Conservation (phyloP, 2,329 filamentous ascomycete species). For the Pseudocercospora vitis region DNA sequence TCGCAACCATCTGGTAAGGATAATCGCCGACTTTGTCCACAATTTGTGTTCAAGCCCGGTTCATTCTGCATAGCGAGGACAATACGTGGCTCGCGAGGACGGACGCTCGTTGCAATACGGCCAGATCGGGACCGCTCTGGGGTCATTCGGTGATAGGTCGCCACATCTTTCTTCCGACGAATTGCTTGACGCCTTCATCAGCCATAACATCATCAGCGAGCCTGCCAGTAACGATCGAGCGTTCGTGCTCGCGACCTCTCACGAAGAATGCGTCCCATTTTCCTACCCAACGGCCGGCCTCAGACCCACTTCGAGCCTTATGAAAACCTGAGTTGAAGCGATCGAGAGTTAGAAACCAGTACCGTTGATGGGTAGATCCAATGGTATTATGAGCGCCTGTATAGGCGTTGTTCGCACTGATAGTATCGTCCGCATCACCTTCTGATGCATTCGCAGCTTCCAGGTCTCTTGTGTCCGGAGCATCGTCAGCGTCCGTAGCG, state of each 20-base stretch:
- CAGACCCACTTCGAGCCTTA: constrained; percentile 35
- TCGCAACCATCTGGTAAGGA: too few species aligned
- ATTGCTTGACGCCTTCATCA: constrained; percentile 62
- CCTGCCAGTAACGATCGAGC: constrained; percentile 66
- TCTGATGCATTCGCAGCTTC: constrained; percentile 34
- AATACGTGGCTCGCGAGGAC: neutral
- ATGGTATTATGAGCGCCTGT: constrained; percentile 65
- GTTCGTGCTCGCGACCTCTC: constrained; percentile 59
- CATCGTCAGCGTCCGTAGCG: constrained; percentile 2
- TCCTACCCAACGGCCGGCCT: constrained; percentile 33
- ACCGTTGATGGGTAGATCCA: constrained; percentile 65
- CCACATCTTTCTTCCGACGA: constrained; percentile 62
- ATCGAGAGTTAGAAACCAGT: constrained; percentile 67
- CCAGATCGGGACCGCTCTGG: neutral
- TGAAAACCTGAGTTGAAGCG: constrained; percentile 59
- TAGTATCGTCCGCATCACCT: constrained; percentile 47
- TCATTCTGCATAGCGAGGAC: too few species aligned
- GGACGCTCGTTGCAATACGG: neutral
- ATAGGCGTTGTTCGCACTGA: constrained; percentile 65
- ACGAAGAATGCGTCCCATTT: constrained; percentile 63
- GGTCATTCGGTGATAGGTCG: constrained; percentile 34
- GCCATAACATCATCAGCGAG: constrained; percentile 58
- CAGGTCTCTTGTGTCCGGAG: constrained; percentile 14
- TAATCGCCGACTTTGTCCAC: too few species aligned
- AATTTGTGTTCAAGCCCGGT: too few species aligned